A percentile compares a stretch with the other conserved stretches of the same genome.
Evolutionary conservation across 129 eudicot species (phyloP).

Genomic region (Pulicaria dysenterica): DNA sequence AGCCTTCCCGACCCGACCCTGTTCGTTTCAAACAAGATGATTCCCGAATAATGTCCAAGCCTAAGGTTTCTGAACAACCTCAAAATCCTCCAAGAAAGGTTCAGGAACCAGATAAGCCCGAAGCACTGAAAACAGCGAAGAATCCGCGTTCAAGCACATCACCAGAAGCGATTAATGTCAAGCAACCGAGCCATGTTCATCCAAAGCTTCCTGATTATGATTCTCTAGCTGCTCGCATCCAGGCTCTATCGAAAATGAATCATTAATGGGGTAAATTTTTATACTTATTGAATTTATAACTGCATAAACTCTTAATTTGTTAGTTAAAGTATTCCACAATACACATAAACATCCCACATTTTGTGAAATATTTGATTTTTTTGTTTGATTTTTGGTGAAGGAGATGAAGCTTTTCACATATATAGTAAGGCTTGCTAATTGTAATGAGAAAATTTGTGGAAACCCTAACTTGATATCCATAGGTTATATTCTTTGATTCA

Average conservation of each 20-base stretch:
- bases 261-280: constrained; percentile 32
- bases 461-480: constrained; percentile 9
- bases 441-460: not conserved
- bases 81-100: constrained; percentile 27
- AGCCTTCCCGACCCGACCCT: constrained; percentile 1
- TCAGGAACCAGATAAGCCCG: constrained; percentile 27
- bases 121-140: constrained; percentile 28
- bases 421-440: not conserved
- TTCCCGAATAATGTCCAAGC: constrained; percentile 5
- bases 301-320: no score
- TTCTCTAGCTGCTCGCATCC: constrained; percentile 53
- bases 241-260: constrained; percentile 45
- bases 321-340: not conserved
- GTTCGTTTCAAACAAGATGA: constrained; percentile 19
- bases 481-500: constrained; percentile 7
- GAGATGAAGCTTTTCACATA: constrained; percentile 8
- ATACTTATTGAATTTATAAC: no score
- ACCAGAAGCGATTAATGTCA: constrained; percentile 36
- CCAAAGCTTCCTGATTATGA: constrained; percentile 94
- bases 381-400: constrained; percentile 8
- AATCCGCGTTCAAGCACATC: constrained; percentile 25
- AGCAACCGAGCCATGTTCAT: constrained; percentile 83
- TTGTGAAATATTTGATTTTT: constrained; percentile 17
- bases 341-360: not conserved
- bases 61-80: constrained; percentile 36